Percentiles rank a stretch among this genome's conserved stretches.
Evolutionary conservation across 2,329 filamentous ascomycete genomes (phyloP).

Genomic region (Dactylellina parvicollis): DNA sequence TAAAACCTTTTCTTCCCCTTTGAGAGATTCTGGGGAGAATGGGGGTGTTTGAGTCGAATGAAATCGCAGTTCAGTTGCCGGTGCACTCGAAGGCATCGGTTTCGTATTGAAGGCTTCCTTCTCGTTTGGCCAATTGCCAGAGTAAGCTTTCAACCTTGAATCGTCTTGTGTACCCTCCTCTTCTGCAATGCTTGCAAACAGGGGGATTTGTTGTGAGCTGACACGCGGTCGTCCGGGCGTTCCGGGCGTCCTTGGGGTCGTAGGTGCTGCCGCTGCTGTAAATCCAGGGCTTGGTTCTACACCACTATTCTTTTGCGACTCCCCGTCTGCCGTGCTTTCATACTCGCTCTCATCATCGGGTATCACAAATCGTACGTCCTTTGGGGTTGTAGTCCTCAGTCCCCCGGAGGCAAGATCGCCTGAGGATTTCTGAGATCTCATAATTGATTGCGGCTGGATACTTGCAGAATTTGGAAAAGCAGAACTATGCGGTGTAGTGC

Average conservation of each 20-base stretch:
- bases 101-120: conserved; percentile 31
- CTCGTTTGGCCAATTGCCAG: conserved; percentile 22
- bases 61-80: conserved; percentile 32
- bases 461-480: conserved; percentile 38
- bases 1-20: conserved; percentile 27
- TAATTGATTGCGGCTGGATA: conserved; percentile 52
- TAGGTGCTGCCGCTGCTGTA: conserved; percentile 32
- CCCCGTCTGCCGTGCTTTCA: conserved; percentile 51
- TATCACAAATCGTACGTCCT: conserved; percentile 53
- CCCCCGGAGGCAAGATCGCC: conserved; percentile 52
- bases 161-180: conserved; percentile 32
- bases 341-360: conserved; percentile 54
- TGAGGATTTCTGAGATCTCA: conserved; percentile 53
- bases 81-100: conserved; percentile 23
- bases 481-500: conserved; percentile 48
- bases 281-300: conserved; percentile 48
- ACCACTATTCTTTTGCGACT: conserved; percentile 49
- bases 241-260: conserved; percentile 42
- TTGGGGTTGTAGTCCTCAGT: conserved; percentile 48
- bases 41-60: conserved; percentile 36
- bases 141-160: conserved; percentile 4
- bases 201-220: conserved; percentile 48
- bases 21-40: conserved; percentile 52
- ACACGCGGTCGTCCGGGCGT: conserved; percentile 43
- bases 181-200: conserved; percentile 42